Evolutionary conservation across 208 protist genomes (phyloP).

Genomic region (Trypanosoma grayi): DNA sequence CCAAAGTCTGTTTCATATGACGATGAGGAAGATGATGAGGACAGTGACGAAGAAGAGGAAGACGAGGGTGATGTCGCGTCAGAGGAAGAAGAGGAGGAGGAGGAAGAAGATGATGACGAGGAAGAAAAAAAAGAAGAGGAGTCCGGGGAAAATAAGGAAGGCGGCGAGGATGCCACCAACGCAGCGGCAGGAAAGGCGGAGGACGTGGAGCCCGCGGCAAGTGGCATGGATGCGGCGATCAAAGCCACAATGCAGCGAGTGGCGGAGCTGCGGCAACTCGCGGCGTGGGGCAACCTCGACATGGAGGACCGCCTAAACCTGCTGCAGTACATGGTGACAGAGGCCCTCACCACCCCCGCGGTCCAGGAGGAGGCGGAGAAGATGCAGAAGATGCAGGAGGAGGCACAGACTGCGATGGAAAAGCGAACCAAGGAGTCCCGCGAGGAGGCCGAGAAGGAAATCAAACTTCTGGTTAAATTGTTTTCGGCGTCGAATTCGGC

Average conservation of each 20-base stretch:
- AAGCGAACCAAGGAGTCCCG: slow-evolving; percentile 61
- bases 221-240: slow-evolving; percentile 40
- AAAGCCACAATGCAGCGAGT: slow-evolving; percentile 61
- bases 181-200: neutral
- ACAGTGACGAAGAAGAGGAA: slow-evolving; percentile 14
- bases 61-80: slow-evolving; percentile 19
- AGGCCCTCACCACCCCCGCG: slow-evolving; percentile 48
- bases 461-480: slow-evolving; percentile 53
- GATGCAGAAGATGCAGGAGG: slow-evolving; percentile 48
- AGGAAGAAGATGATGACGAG: slow-evolving; percentile 1
- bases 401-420: slow-evolving; percentile 39
- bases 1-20: slow-evolving; percentile 12
- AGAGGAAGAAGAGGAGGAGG: slow-evolving; percentile 15
- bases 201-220: neutral
- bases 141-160: slow-evolving; percentile 2
- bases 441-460: slow-evolving; percentile 74
- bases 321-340: slow-evolving; percentile 67
- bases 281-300: slow-evolving; percentile 83
- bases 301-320: slow-evolving; percentile 72
- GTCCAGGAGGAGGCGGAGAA: slow-evolving; percentile 59
- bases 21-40: slow-evolving; percentile 23
- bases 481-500: slow-evolving; percentile 16
- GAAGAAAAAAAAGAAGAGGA: slow-evolving; percentile 5
- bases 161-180: neutral
- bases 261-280: slow-evolving; percentile 49